Conservation (phyloP, 208 protist species). For the Polymyxa betae region DNA sequence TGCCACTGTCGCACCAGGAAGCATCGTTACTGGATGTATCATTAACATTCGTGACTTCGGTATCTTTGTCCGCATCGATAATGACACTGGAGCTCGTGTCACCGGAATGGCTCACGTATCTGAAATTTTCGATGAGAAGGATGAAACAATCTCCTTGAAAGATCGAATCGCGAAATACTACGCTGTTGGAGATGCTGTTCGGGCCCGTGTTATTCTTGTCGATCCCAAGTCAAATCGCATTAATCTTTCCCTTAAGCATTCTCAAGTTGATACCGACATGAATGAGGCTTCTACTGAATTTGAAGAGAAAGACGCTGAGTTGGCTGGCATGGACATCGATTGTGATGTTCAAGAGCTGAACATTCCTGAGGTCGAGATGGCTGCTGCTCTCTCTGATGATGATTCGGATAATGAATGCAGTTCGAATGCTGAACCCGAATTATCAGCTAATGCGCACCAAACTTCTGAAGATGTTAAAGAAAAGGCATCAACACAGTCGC, state of each 20-base stretch:
- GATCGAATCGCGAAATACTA: not conserved
- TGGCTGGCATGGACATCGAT: not conserved
- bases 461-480: not conserved
- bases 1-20: not conserved
- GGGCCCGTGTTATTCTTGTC: not conserved
- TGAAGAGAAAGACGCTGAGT: not conserved
- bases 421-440: not conserved
- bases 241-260: not conserved
- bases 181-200: not conserved
- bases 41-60: slow-evolving; percentile 26
- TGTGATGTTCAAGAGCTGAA: not conserved
- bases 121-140: slow-evolving; percentile 39
- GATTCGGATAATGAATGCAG: not conserved
- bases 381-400: not conserved
- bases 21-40: not conserved
- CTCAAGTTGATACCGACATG: not conserved
- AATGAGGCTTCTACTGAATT: not conserved
- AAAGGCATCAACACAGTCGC: not conserved
- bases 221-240: not conserved
- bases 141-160: not conserved
- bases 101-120: slow-evolving; percentile 21
- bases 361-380: not conserved
- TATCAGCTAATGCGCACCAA: not conserved
- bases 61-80: slow-evolving; percentile 40
- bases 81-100: not conserved